phyloP scores from a whole-genome alignment of 495 filamentous ascomycete species.

The Aspergillus ellipticus region DNA sequence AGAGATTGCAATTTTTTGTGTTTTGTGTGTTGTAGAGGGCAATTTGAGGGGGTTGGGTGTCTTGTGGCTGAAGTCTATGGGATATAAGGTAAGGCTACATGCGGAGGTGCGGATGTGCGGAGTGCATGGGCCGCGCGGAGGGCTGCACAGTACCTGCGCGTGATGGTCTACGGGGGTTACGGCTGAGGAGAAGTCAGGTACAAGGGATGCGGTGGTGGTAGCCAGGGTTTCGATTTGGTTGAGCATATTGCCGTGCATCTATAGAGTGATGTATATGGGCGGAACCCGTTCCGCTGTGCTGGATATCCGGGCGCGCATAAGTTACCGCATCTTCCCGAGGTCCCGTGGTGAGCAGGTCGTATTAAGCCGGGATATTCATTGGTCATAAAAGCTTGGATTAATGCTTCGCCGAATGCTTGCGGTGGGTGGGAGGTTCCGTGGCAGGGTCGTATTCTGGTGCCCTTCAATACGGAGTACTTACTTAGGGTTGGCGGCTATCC shows the following conservation, averaged over 20 bases:
- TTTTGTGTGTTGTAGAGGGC: too few relatives aligned
- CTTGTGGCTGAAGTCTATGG: background rate
- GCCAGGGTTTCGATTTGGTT: background rate
- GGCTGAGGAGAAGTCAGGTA: background rate
- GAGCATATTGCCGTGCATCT: background rate
- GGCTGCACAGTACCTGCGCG: background rate
- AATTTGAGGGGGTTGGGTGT: background rate
- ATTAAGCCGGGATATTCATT: background rate
- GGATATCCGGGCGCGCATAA: constrained; percentile 16
- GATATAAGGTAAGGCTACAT: background rate
- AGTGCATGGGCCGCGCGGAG: background rate
- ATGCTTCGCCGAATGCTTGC: background rate
- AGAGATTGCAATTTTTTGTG: background rate
- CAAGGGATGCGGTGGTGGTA: background rate
- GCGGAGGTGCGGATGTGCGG: constrained; percentile 4
- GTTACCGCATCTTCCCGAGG: constrained; percentile 26
- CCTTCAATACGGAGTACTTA: too few relatives aligned
- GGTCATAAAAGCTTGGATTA: background rate
- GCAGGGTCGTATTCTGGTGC: background rate
- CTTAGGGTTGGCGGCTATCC: background rate
- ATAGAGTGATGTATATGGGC: constrained; percentile 2
- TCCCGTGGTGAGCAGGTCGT: background rate
- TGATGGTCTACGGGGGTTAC: background rate
- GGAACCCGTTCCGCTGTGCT: constrained; percentile 21
- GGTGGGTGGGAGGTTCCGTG: background rate